These are phyloP conservation scores for Sphagnum tenellum DNA, from an alignment of 225 moss, liverwort and hornwort species.

Conservation along the genomic window DNA sequence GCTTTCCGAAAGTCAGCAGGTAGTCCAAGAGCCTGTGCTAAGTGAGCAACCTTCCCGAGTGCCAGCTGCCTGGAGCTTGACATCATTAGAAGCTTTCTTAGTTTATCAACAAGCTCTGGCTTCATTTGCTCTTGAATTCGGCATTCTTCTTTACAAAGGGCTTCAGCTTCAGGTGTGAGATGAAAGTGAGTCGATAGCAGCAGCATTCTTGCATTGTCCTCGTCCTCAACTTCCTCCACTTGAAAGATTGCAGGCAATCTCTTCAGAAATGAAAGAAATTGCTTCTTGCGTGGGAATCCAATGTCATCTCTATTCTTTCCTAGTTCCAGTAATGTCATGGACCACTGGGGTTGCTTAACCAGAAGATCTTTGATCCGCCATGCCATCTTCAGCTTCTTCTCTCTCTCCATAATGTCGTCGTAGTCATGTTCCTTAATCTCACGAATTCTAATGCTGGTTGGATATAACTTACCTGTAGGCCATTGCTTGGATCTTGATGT, in stretches of 20 bases:
- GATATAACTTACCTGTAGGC: constrained; percentile 44
- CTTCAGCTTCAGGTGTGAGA: constrained; percentile 64
- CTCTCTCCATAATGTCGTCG: constrained; percentile 75
- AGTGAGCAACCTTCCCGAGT: constrained; percentile 66
- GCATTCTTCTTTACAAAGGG: constrained; percentile 48
- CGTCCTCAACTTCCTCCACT: constrained; percentile 39
- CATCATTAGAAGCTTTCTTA: constrained; percentile 95
- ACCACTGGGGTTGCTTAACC: constrained; percentile 41
- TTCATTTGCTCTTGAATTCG: constrained; percentile 50
- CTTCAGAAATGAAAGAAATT: constrained; percentile 57
- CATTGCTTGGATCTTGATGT: constrained; percentile 14
- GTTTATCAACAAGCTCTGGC: constrained; percentile 59
- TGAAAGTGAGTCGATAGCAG: constrained; percentile 35
- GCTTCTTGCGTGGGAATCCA: constrained; percentile 55
- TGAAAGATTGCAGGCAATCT: constrained; percentile 64
- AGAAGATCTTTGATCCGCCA: constrained; percentile 67
- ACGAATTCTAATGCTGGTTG: constrained; percentile 41
- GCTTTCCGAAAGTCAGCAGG: constrained; percentile 66
- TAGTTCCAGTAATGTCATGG: constrained; percentile 56
- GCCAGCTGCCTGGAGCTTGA: constrained; percentile 56
- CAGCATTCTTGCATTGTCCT: constrained; percentile 15
- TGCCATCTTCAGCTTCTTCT: constrained; percentile 81
- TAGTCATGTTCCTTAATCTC: constrained; percentile 60
- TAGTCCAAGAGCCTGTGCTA: constrained; percentile 66
- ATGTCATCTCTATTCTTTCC: constrained; percentile 67